Percentiles rank a stretch among this genome's conserved stretches.
Evolutionary conservation across 2,329 filamentous ascomycete genomes (phyloP).

Genomic region (Alternaria conjuncta): DNA sequence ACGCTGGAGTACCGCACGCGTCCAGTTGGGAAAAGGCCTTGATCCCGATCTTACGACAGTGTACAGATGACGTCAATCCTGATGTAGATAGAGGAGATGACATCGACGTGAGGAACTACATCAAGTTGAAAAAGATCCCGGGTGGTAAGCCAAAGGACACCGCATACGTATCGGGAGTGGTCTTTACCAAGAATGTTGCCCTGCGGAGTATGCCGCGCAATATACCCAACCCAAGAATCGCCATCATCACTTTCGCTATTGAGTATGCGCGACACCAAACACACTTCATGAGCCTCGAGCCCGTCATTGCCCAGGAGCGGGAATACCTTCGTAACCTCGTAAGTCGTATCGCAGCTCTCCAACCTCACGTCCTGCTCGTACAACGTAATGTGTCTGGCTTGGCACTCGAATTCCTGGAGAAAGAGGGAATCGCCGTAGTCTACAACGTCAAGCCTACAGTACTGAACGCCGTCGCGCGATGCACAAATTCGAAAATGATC

Average conservation of each 20-base stretch:
- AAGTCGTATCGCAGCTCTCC: constrained; percentile 83
- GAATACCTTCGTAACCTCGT: constrained; percentile 93
- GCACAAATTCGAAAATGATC: constrained; percentile 89
- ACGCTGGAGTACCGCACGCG: constrained; percentile 74
- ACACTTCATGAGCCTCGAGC: constrained; percentile 97
- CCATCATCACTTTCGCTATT: constrained; percentile 92
- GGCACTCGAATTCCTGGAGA: constrained; percentile 84
- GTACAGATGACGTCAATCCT: constrained; percentile 92
- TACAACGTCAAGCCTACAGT: constrained; percentile 98
- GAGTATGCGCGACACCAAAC: constrained; percentile 93
- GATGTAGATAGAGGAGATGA: constrained; percentile 90
- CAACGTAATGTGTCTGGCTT: constrained; percentile 92
- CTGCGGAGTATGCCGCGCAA: constrained; percentile 94
- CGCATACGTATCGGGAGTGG: constrained; percentile 93
- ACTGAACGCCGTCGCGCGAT: constrained; percentile 91
- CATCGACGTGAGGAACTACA: constrained; percentile 96
- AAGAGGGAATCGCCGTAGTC: constrained; percentile 88
- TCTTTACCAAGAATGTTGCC: constrained; percentile 96
- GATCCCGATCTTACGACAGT: constrained; percentile 86
- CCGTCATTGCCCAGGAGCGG: constrained; percentile 94
- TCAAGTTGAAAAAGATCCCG: constrained; percentile 95
- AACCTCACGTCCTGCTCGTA: constrained; percentile 86
- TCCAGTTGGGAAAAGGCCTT: constrained; percentile 88
- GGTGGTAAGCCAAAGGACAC: constrained; percentile 90
- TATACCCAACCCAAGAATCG: constrained; percentile 82